Evolutionary conservation across 176 grass and related monocot species (phyloP), one percentile per base, ranked within the genome.

Genomic region (Cenchrus purpureus): DNA sequence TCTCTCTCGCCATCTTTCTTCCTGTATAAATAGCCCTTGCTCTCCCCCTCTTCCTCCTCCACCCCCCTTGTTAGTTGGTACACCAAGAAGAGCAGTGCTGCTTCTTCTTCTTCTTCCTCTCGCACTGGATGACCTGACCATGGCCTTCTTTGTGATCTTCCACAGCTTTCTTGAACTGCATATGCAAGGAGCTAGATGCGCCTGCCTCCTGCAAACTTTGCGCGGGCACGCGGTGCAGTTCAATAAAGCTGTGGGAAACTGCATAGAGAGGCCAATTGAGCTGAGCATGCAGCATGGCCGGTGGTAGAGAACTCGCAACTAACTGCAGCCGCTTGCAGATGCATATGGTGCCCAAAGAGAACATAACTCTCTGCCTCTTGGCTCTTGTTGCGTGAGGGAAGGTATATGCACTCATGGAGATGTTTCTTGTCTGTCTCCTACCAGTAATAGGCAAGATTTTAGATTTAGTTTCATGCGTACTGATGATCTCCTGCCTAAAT

Each of bases 81-180:
- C 40, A 57, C 14, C 46, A 76, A 52, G 22, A 78, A 5, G 12
- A 5, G 12, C 22, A 62, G 61, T 52, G 29, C 51, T 68, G 19
- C 54, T 53, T 48, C 17, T 49, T 11, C 20, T 5, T 74, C 72
- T 40, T 40, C 37, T 4, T 4, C 1, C 28, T 55, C 51, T 9
- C 12, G 52, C 52, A 43, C 6, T 43, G 28, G 66, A 1, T 37
- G 40, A 54, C 45, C 45, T 37, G 40, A 54, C 45, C 45, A 89
- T 93, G 95, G 85, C 68, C 93, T 90, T 96, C 90, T 94, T 79
- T 96, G 97, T 90, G 75, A 42, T 99, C 90, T 99, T 99, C 97
- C 97, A 99, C 97, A 94, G 94, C 97, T 99, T 99, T 99, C 97
- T 99, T 99, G 97, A 99, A 99, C 97, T 99, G 94, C 87, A 86